These are phyloP conservation scores for Candida sp. DNA, from an alignment of 1,139 yeast species.

Conservation along the genomic window DNA sequence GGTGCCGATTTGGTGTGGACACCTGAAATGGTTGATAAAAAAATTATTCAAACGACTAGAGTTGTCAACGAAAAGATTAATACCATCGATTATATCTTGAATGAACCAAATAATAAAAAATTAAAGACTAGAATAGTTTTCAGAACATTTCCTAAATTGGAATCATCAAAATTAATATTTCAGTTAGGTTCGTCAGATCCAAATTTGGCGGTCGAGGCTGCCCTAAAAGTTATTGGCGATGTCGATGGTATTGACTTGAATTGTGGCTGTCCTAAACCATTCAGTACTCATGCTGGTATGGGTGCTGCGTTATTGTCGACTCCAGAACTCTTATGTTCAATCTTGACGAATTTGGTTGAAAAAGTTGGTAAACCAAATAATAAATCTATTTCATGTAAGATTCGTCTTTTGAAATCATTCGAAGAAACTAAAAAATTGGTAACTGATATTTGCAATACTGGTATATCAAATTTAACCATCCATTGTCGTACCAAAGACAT, in stretches of 20 bases:
- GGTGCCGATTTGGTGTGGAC: conserved; percentile 97
- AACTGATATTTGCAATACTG: conserved; percentile 66
- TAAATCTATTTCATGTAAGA: conserved; percentile 88
- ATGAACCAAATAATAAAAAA: conserved; percentile 18
- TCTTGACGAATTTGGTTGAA: conserved; percentile 62
- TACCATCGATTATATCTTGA: conserved; percentile 53
- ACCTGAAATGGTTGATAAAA: conserved; percentile 91
- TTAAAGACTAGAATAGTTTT: conserved; percentile 48
- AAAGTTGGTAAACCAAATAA: conserved; percentile 75
- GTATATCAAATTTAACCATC: conserved; percentile 78
- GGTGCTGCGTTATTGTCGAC: conserved; percentile 88
- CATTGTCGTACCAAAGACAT: conserved; percentile 89
- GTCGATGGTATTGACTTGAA: conserved; percentile 93
- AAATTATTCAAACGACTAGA: conserved; percentile 68
- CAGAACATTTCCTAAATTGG: conserved; percentile 65
- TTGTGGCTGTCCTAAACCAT: conserved; percentile 95
- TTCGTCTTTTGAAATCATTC: conserved; percentile 61
- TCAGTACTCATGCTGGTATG: conserved; percentile 91
- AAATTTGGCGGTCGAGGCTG: conserved; percentile 84
- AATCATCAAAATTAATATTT: conserved; percentile 65
- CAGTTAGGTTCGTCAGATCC: conserved; percentile 91
- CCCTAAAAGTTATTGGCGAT: conserved; percentile 71
- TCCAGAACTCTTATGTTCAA: conserved; percentile 73
- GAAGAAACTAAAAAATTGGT: conserved; percentile 64
- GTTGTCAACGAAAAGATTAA: conserved; percentile 49